Evolutionary conservation across 2,329 filamentous ascomycete genomes (phyloP), one percentile per base, ranked within the genome.

Genomic region (Fusarium oxysporum): DNA sequence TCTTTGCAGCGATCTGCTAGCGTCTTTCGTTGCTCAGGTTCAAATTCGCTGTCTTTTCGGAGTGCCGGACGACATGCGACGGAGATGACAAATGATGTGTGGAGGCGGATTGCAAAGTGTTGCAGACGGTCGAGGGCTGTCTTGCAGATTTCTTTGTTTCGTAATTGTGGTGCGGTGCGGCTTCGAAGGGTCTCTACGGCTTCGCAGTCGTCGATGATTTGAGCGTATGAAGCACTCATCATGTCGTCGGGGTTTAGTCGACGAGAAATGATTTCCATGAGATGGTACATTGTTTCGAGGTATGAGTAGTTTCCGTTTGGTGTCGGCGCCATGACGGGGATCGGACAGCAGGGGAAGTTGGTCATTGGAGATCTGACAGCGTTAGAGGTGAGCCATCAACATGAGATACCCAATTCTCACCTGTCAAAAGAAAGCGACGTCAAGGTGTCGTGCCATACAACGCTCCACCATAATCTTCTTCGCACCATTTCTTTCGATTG

Each of bases 341-440:
- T 87, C 12, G 87, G 82, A 72, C 87, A 87, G 75, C 86, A 85
- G 38, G 88, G 84, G 66, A 89, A 87, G 75, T 87, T 89, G 28
- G 90, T 91, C 85, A 91, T 90, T 4, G 90, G 90, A 10, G 86
- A 86, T n/a, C 87, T 89, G 23, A 19, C 28, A 41, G 14, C 17
- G 51, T 71, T 73, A 51, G 76, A 50, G 33, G 14, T 40, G 55
- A 57, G 40, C 54, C 30, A 16, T 28, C 48, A 33, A 14, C 7
- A 8, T 2, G 6, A 10, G 7, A 8, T 30, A 2, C 28, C 16
- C 14, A 40, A 17, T 14, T 63, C 81, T 73, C 81, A 89, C 86
- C 90, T 84, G 74, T 92, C 90, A 77, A 92, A 92, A 0, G 90
- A 92, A 4, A 92, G 80, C 1, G 90, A 92, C 0, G 89, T 91